Percentiles rank a stretch among this genome's conserved stretches.
These are phyloP conservation scores for Cercospora canescens DNA, from an alignment of 2,329 filamentous ascomycete genomes.

Conservation along the genomic window DNA sequence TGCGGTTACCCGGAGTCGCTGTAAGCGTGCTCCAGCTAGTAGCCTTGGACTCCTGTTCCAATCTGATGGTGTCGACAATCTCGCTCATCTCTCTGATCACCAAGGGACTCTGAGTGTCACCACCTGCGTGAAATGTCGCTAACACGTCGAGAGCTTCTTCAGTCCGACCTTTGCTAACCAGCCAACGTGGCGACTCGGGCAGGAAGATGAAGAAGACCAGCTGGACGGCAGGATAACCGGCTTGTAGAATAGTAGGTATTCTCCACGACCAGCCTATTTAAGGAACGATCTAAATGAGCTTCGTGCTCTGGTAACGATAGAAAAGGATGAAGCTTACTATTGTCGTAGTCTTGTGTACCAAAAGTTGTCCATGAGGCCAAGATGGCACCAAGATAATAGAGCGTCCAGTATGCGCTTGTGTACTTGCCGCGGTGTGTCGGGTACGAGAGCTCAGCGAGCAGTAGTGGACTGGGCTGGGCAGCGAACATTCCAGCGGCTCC, in stretches of 20 bases:
- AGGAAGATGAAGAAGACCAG: slow-evolving; percentile 31
- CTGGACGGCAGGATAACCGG: slow-evolving; percentile 47
- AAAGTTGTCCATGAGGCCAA: slow-evolving; percentile 26
- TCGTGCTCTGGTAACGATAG: no score
- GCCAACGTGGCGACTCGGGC: slow-evolving; percentile 27
- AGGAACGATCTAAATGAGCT: no score
- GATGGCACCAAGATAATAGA: slow-evolving; percentile 26
- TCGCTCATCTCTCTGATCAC: slow-evolving; percentile 62
- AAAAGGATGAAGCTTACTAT: neutral
- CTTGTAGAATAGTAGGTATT: slow-evolving; percentile 50
- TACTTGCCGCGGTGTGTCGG: slow-evolving; percentile 27
- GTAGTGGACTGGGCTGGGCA: slow-evolving; percentile 24
- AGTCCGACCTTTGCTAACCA: slow-evolving; percentile 26
- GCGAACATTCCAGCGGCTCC: slow-evolving; percentile 27
- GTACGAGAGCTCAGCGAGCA: slow-evolving; percentile 25
- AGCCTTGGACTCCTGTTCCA: slow-evolving; percentile 56
- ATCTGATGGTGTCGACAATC: slow-evolving; percentile 57
- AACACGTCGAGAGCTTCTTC: slow-evolving; percentile 35
- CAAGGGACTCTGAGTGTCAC: slow-evolving; percentile 49
- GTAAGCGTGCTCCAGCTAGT: slow-evolving; percentile 21
- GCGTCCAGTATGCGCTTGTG: slow-evolving; percentile 22
- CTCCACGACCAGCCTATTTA: slow-evolving; percentile 46
- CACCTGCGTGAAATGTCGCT: slow-evolving; percentile 47
- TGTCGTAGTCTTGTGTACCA: slow-evolving; percentile 19
- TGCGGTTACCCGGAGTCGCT: slow-evolving; percentile 33